Evolutionary conservation across 257 asterid species (phyloP).

Genomic region (Lycium barbarum): DNA sequence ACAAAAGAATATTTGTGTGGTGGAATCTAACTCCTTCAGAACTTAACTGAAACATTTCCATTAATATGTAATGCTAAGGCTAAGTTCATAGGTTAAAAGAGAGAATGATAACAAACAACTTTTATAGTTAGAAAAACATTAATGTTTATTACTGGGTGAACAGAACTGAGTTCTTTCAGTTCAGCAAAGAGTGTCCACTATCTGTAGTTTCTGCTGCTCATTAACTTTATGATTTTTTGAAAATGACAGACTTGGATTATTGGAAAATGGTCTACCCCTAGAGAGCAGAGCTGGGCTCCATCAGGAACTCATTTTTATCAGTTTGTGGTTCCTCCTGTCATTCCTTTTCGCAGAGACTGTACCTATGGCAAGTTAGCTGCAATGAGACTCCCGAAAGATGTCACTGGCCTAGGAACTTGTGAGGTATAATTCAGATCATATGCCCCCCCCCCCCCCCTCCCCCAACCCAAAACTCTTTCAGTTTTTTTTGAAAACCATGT

Average conservation of each 20-base stretch:
- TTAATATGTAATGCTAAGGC: neutral
- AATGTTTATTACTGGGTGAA: neutral
- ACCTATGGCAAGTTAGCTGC: constrained; percentile 86
- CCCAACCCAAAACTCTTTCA: too few relatives aligned
- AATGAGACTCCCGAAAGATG: constrained; percentile 85
- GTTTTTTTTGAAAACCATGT: neutral
- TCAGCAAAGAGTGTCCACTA: neutral
- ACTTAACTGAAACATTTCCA: neutral
- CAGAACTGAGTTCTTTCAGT: neutral
- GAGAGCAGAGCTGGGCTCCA: constrained; percentile 81
- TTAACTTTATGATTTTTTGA: neutral
- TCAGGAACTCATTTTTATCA: constrained; percentile 82
- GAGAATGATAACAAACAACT: neutral
- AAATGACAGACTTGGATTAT: constrained; percentile 75
- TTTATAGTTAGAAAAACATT: neutral
- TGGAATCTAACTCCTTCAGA: neutral
- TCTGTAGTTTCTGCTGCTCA: neutral
- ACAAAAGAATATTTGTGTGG: neutral
- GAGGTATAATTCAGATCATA: constrained; percentile 56
- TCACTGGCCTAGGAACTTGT: constrained; percentile 81
- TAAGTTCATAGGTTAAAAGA: neutral
- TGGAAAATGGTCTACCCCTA: constrained; percentile 82
- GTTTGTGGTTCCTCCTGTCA: constrained; percentile 85
- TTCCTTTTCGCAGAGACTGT: constrained; percentile 86
- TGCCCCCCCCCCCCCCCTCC: neutral